Base-by-base conservation (phyloP, 2,329 filamentous ascomycete species). In the Cladosporium sp. region DNA sequence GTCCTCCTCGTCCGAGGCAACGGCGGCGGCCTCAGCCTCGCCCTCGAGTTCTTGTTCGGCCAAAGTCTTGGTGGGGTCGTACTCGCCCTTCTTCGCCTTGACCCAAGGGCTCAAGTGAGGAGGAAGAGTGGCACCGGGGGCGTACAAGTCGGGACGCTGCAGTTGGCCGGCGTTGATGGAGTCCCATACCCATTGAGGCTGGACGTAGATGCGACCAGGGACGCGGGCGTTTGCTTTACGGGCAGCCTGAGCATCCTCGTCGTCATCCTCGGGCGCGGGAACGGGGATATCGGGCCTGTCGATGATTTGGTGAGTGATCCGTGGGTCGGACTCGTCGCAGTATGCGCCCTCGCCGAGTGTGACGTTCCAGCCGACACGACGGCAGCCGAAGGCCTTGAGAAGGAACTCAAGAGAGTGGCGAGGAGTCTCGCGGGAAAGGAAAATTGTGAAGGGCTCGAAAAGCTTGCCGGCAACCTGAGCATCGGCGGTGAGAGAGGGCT, bases 151-250 rank as follows among this genome's bases (percentile, higher is more conserved):
- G 34, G 92, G 85, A 64, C 89, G 84, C 73, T 97, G 87, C 58
- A 99, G 79, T 74, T 93, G 91, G 63, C 91, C 90, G 47, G 94
- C 90, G 73, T 99, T 99, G 73, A 96, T 79, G 69, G 90, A 93
- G 71, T 99, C 94, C 94, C 94, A 99, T 3, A 99, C 86, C 93
- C 95, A 99, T 73, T 99, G 94, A 19, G 94, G 94, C 78, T 99
- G 94, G 58, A 99, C 78, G 67, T 99, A 99, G 63, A 86, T 91
- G 65, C 94, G 84, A 37, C 93, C 93, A n/a, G 93, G 92, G 62
- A 97, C 88, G 61, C 92, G 86, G 63, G 85, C 85, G 69, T 90
- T 78, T 37, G 74, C 69, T 51, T 68, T 63, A 62, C 70, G 63
- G 57, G 66, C 60, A 74, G 74, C 25, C 81, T 84, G 72, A 82